Percentiles rank a stretch among this genome's conserved stretches.
Conservation (phyloP, 257 asterid genomes). For the Petunia axillaris region DNA sequence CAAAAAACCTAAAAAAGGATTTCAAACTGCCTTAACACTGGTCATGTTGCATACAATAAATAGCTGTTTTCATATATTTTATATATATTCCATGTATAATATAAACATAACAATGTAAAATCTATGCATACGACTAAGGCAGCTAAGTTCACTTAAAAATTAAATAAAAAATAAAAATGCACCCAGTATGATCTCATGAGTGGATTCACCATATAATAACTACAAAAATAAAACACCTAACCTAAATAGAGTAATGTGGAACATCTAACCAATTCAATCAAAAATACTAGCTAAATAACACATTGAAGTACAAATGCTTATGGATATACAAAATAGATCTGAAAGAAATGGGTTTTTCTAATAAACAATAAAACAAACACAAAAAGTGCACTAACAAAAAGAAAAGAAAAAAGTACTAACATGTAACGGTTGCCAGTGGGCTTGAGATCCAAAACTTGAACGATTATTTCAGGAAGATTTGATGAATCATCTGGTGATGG, state of each 20-base stretch:
- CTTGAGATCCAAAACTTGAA: conserved; percentile 85
- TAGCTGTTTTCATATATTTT: no score
- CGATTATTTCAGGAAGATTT: conserved; percentile 63
- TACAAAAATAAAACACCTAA: neutral
- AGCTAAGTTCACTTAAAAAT: no score
- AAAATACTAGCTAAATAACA: no score
- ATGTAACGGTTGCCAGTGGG: conserved; percentile 56
- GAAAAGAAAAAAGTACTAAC: conserved; percentile 34
- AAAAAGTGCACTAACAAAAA: neutral
- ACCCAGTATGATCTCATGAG: no score
- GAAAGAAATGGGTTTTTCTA: neutral
- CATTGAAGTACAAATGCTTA: neutral
- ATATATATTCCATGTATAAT: no score
- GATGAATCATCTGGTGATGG: conserved; percentile 75
- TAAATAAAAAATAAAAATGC: no score
- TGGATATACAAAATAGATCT: neutral
- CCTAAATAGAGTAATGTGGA: neutral
- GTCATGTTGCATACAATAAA: no score
- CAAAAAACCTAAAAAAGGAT: neutral
- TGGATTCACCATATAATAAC: no score
- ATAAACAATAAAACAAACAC: neutral
- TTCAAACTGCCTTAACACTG: no score
- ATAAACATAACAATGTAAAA: no score
- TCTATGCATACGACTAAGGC: no score
- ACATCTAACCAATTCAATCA: neutral